A percentile compares a stretch with the other conserved stretches of the same genome.
Evolutionary conservation across 768 basidiomycete genomes (phyloP).

Genomic region (Cystoderma amianthinum): DNA sequence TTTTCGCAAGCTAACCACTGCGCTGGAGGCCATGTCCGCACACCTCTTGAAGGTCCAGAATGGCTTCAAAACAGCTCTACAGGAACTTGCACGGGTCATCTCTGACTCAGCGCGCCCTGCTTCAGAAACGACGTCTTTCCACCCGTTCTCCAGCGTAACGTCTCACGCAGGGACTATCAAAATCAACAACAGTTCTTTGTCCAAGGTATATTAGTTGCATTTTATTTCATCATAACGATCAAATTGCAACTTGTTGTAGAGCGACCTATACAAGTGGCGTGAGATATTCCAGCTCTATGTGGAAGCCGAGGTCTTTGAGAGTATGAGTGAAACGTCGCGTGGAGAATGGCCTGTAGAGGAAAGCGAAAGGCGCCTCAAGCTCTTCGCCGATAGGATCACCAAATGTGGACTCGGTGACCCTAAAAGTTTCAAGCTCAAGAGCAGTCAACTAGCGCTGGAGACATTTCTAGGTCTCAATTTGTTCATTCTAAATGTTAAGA

Average conservation of each 20-base stretch:
- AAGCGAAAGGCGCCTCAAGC: constrained; percentile 54
- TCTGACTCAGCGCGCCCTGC: constrained; percentile 34
- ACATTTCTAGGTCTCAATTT: constrained; percentile 72
- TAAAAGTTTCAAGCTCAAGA: constrained; percentile 46
- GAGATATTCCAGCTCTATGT: constrained; percentile 86
- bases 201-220: constrained; percentile 12
- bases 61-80: constrained; percentile 38
- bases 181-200: constrained; percentile 12
- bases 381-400: constrained; percentile 55
- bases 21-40: constrained; percentile 43
- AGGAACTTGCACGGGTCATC: constrained; percentile 28
- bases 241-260: constrained; percentile 17
- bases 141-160: constrained; percentile 36
- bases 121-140: constrained; percentile 27
- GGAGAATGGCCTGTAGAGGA: constrained; percentile 71
- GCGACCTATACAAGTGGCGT: constrained; percentile 83
- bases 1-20: constrained; percentile 63
- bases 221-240: not conserved
- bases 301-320: constrained; percentile 83
- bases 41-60: constrained; percentile 45
- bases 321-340: constrained; percentile 48
- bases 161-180: constrained; percentile 28
- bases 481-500: constrained; percentile 75
- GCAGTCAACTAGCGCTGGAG: constrained; percentile 54
- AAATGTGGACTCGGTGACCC: constrained; percentile 49